These are phyloP conservation scores for Podila verticillata DNA, from an alignment of 192 early-diverging fungal genomes.

Conservation along the genomic window DNA sequence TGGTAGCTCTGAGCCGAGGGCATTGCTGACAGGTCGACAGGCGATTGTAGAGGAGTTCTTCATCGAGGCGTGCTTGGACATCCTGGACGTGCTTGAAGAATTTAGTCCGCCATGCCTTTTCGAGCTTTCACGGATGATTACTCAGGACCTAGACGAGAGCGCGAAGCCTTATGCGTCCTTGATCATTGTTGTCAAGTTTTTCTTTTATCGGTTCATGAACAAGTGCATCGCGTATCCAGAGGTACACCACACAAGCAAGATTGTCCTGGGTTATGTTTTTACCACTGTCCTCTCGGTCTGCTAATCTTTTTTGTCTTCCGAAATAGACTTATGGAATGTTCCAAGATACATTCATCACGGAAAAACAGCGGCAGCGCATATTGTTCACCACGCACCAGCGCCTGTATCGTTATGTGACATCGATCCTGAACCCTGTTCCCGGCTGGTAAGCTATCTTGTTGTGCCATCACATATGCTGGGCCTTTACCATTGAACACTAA, in stretches of 20 bases:
- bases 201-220: slow-evolving; percentile 54
- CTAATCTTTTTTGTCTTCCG: not conserved
- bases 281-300: too few relatives aligned
- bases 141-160: slow-evolving; percentile 23
- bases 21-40: slow-evolving; percentile 16
- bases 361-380: slow-evolving; percentile 42
- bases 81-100: slow-evolving; percentile 41
- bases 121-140: slow-evolving; percentile 34
- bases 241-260: slow-evolving; percentile 3
- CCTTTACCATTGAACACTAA: too few relatives aligned
- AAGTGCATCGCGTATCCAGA: slow-evolving; percentile 52
- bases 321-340: slow-evolving; percentile 52
- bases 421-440: slow-evolving; percentile 43
- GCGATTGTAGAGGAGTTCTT: slow-evolving; percentile 47
- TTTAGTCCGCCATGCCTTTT: slow-evolving; percentile 50
- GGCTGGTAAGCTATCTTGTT: slow-evolving; percentile 35
- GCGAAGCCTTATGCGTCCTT: slow-evolving; percentile 40
- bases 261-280: not conserved
- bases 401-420: slow-evolving; percentile 49
- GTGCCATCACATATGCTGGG: not conserved
- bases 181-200: slow-evolving; percentile 52
- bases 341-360: slow-evolving; percentile 47
- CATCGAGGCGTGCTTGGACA: slow-evolving; percentile 41
- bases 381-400: slow-evolving; percentile 50
- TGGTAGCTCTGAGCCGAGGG: not conserved